Evolutionary conservation across 192 early-diverging fungal genomes (phyloP).

Genomic region (Coemansia javaensis): DNA sequence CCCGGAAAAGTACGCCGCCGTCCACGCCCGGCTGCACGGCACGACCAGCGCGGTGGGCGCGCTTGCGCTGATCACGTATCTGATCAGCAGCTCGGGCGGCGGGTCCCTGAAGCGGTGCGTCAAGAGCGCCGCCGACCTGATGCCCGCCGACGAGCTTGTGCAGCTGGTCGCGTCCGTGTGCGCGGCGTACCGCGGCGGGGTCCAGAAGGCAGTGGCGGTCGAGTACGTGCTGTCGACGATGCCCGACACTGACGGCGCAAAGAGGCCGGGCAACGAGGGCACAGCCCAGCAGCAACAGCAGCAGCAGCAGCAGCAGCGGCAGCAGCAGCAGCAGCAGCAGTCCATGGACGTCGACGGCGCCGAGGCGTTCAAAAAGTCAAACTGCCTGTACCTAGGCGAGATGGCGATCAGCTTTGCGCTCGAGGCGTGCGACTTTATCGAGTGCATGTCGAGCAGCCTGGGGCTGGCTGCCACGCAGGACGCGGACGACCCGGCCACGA

Average conservation of each 20-base stretch:
- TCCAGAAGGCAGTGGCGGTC: conserved; percentile 31
- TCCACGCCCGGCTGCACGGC: conserved; percentile 26
- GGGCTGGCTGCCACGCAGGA: conserved; percentile 10
- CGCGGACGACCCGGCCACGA: conserved; percentile 2
- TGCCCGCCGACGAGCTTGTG: conserved; percentile 30
- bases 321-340: conserved; percentile 24
- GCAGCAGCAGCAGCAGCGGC: conserved; percentile 8
- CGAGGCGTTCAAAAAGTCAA: conserved; percentile 21
- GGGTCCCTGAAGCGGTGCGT: conserved; percentile 33
- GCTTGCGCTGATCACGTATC: conserved; percentile 30
- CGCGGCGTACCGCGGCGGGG: conserved; percentile 10
- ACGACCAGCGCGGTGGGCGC: conserved; percentile 24
- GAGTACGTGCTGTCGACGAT: conserved; percentile 23
- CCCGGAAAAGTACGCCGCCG: conserved; percentile 11
- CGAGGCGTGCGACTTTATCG: conserved; percentile 40
- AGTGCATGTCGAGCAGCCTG: conserved; percentile 48
- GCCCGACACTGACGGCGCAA: conserved; percentile 16
- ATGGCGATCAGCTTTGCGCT: conserved; percentile 30
- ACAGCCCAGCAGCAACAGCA: neutral
- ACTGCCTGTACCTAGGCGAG: conserved; percentile 36
- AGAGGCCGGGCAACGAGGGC: conserved; percentile 11
- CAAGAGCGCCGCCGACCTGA: conserved; percentile 23
- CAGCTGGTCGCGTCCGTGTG: conserved; percentile 15
- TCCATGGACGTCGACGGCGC: conserved; percentile 38
- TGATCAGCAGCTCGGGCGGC: conserved; percentile 37